phyloP scores from a whole-genome alignment of 768 basidiomycete species.

The Podaxis sp. region DNA sequence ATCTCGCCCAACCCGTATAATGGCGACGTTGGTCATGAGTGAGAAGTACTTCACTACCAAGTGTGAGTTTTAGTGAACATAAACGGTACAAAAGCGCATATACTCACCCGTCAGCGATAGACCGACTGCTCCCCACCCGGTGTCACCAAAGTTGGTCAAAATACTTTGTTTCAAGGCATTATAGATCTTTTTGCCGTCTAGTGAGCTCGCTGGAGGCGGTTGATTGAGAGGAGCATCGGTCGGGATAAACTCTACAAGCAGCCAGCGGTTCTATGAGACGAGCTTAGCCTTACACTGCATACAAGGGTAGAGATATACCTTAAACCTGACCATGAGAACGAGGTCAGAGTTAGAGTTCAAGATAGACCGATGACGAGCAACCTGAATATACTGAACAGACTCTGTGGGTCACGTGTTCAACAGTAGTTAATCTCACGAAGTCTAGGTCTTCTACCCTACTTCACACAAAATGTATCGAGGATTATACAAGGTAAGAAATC shows the following conservation, averaged over 20 bases:
- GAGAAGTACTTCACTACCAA: slow-evolving; percentile 83
- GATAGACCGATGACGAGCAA: background rate
- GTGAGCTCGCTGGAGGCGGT: slow-evolving; percentile 12
- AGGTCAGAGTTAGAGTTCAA: background rate
- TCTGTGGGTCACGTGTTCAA: no score
- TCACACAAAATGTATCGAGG: no score
- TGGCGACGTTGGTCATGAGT: slow-evolving; percentile 75
- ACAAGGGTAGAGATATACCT: slow-evolving; percentile 29
- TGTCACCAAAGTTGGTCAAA: slow-evolving; percentile 73
- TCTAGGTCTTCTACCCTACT: no score
- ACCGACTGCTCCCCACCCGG: slow-evolving; percentile 81
- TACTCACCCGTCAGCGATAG: slow-evolving; percentile 62
- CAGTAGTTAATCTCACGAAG: no score
- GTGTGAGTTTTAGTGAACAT: background rate
- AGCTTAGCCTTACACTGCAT: slow-evolving; percentile 10
- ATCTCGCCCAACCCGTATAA: slow-evolving; percentile 81
- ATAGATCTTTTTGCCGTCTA: slow-evolving; percentile 67
- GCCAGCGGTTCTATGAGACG: slow-evolving; percentile 70
- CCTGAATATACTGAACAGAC: no score
- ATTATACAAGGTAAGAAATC: no score
- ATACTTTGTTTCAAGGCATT: slow-evolving; percentile 66
- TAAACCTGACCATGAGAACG: slow-evolving; percentile 66
- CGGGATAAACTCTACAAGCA: slow-evolving; percentile 79
- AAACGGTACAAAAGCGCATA: background rate
- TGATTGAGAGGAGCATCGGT: slow-evolving; percentile 15